phyloP scores from a whole-genome alignment of 163 green algal genomes.

The Chlorella variabilis region DNA sequence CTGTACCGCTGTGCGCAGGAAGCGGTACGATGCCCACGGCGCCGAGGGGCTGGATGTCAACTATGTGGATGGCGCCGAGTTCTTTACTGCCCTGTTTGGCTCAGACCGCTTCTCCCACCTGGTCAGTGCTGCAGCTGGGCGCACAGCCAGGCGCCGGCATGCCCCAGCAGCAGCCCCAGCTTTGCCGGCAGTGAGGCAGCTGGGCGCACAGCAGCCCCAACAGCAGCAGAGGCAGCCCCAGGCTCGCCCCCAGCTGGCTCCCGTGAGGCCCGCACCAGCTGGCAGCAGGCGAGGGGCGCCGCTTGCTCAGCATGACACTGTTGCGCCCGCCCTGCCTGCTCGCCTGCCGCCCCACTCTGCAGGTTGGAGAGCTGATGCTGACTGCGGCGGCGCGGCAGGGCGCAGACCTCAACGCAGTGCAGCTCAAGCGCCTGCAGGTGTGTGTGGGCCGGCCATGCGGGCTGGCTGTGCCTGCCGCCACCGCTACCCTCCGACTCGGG shows the following conservation, averaged over 20 bases:
- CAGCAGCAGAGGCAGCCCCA: neutral
- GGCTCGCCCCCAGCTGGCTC: no score
- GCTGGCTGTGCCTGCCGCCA: neutral
- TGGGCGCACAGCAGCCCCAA: neutral
- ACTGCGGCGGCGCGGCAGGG: constrained; percentile 52
- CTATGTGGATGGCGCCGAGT: constrained; percentile 86
- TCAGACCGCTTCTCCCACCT: constrained; percentile 86
- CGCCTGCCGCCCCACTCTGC: neutral
- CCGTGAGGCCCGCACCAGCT: no score
- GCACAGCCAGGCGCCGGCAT: neutral
- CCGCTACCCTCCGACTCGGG: no score
- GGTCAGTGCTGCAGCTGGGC: constrained; percentile 52
- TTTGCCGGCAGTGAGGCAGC: neutral
- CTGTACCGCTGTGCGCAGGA: constrained; percentile 9
- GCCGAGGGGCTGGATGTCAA: constrained; percentile 73
- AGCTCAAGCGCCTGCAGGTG: constrained; percentile 57
- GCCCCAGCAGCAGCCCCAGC: constrained; percentile 25
- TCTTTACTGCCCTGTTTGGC: constrained; percentile 96
- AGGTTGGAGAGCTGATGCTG: constrained; percentile 76
- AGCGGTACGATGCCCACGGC: constrained; percentile 70
- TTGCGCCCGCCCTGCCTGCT: neutral
- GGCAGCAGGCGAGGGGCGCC: no score
- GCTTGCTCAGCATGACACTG: no score
- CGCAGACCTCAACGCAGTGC: constrained; percentile 49
- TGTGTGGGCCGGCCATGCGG: no score